Evolutionary conservation across 148 eudicot species (phyloP), one percentile per base, ranked within the genome.

Genomic region (Nyssa sinensis): DNA sequence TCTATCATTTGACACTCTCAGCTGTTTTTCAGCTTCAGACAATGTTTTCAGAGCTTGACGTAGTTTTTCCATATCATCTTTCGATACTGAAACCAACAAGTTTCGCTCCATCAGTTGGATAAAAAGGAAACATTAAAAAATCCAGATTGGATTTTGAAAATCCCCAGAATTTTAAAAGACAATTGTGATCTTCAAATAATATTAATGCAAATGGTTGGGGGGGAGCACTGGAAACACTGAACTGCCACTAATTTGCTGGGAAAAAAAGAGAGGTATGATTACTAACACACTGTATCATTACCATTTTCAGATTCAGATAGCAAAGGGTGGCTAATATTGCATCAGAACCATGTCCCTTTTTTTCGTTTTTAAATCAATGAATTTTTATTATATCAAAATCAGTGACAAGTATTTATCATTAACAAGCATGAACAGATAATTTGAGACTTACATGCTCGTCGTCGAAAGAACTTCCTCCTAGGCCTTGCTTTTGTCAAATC

Each of bases 21-120:
- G 87, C 87, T 92, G 97, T 76, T 95, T 95, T 78, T 95, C 97
- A 27, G 98, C 94, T 83, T 92, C 96, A 37, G 98, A 95, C 12
- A 95, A 83, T 51, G 96, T 95, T 80, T 89, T 95, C 62, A 92
- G 74, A 57, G 98, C 98, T 76, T 90, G 93, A 24, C 98, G 92
- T 28, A 95, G 89, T 74, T 90, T 95, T 83, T 92, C 96, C 97
- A 89, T 90, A 69, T 92, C 97, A 79, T 86, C 89, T 81, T 90
- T 92, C 29, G 94, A 77, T 68, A 95, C 98, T 95, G 86, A 62
- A 81, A 81, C 44, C 69, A 67, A 63, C 16, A 75, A 25, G n/a
- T n/a, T 25, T 12, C 1, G 16, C 16, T 37, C 51, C 16, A 28
- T 67, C 14, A 35, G 33, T 16, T 14, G 12, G 35, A 39, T n/a